Conservation (phyloP, 176 grass and related monocot genomes). For the Rhynchospora breviuscula region DNA sequence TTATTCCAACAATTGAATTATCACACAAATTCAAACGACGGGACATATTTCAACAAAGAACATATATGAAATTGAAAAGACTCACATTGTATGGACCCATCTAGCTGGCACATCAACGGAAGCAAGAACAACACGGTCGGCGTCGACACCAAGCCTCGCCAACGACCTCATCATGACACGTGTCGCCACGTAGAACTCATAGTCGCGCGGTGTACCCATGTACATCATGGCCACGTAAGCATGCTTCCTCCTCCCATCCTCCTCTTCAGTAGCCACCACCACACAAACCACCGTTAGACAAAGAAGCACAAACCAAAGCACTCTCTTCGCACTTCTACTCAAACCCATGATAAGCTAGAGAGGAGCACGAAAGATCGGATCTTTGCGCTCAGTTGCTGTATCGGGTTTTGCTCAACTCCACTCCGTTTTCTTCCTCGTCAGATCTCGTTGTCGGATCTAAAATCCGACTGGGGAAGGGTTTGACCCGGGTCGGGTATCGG, state of each 20-base stretch:
- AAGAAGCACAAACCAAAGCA: constrained; percentile 27
- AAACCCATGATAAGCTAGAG: constrained; percentile 43
- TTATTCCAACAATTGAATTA: neutral
- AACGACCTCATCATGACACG: constrained; percentile 91
- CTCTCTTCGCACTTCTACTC: constrained; percentile 6
- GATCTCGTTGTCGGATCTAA: constrained; percentile 20
- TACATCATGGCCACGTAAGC: constrained; percentile 95
- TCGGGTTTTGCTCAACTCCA: neutral
- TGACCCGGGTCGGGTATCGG: neutral
- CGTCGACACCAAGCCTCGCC: constrained; percentile 32
- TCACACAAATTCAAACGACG: neutral
- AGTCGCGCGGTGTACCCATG: constrained; percentile 88
- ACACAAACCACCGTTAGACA: constrained; percentile 5
- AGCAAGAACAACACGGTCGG: constrained; percentile 76
- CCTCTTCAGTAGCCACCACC: neutral
- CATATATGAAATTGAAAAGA: neutral
- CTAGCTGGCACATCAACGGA: constrained; percentile 61
- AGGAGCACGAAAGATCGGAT: constrained; percentile 6
- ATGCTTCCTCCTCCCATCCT: constrained; percentile 26
- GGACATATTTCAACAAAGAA: neutral
- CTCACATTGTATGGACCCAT: constrained; percentile 73
- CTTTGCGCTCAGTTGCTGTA: neutral
- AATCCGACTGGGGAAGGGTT: neutral
- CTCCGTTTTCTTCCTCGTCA: constrained; percentile 4
- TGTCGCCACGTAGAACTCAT: constrained; percentile 94